Percentiles rank a stretch among this genome's conserved stretches.
Evolutionary conservation across 805 yeast species (phyloP).

Genomic region (Torulaspora gathmanii): DNA sequence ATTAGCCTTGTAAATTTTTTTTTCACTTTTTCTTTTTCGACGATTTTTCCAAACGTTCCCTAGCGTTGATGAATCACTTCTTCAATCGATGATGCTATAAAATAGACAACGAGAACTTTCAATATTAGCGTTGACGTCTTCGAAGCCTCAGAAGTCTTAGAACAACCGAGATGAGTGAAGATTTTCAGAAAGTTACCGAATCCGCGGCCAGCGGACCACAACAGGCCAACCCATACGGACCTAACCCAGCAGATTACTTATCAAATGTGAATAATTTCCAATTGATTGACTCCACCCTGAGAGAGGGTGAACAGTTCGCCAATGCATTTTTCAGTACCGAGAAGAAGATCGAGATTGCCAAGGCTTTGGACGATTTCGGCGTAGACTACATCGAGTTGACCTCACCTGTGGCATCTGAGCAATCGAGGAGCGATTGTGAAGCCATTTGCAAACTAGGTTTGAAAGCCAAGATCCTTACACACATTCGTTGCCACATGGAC

Average conservation of each 20-base stretch:
- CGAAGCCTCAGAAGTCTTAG: not conserved
- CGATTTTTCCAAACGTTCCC: not conserved
- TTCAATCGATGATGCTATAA: not conserved
- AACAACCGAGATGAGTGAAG: slow-evolving; percentile 15
- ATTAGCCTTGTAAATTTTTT: not conserved
- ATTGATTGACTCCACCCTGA: slow-evolving; percentile 87
- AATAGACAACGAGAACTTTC: not conserved
- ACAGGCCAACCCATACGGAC: slow-evolving; percentile 79
- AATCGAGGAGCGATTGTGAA: slow-evolving; percentile 88
- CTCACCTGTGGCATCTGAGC: slow-evolving; percentile 97
- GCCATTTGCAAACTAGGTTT: slow-evolving; percentile 96
- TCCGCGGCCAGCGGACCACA: slow-evolving; percentile 32
- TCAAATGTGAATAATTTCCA: slow-evolving; percentile 87
- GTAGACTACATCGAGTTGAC: slow-evolving; percentile 97
- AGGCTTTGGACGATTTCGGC: slow-evolving; percentile 94
- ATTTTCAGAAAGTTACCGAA: slow-evolving; percentile 46
- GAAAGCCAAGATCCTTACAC: slow-evolving; percentile 92
- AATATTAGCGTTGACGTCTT: not conserved
- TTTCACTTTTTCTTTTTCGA: not conserved
- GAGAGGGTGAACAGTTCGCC: slow-evolving; percentile 99
- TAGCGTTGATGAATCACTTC: not conserved
- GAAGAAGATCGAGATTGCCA: slow-evolving; percentile 94
- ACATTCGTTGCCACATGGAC: slow-evolving; percentile 98
- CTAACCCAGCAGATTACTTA: slow-evolving; percentile 87
- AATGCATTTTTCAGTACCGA: slow-evolving; percentile 93